These are phyloP conservation scores for Ceratocystis lukuohia DNA, from an alignment of 2,329 filamentous ascomycete species.

Conservation along the genomic window DNA sequence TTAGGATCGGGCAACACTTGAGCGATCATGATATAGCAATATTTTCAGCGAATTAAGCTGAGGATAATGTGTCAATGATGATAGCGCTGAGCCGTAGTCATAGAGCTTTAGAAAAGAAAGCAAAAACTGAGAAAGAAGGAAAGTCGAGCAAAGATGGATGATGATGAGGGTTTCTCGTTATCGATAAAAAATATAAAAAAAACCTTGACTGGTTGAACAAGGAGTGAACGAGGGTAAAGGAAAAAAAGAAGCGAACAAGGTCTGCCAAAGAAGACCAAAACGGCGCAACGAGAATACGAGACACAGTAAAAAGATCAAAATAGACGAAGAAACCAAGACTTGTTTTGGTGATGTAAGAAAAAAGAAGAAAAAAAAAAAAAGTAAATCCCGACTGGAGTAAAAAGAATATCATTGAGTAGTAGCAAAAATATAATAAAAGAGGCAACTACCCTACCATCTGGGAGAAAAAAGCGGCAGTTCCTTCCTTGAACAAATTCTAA, in stretches of 20 bases:
- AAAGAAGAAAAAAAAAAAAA: background rate
- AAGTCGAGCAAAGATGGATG: background rate
- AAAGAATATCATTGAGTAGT: background rate
- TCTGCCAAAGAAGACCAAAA: background rate
- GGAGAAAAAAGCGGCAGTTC: background rate
- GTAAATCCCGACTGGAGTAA: background rate
- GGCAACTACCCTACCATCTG: background rate
- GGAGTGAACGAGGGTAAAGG: background rate
- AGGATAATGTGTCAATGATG: background rate
- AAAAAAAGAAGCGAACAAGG: background rate
- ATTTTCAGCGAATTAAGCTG: background rate
- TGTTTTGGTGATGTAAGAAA: background rate
- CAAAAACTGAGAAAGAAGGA: background rate
- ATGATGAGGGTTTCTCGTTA: background rate
- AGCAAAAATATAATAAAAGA: constrained; percentile 4
- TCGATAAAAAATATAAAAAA: constrained; percentile 4
- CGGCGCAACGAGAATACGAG: background rate
- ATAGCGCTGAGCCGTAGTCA: background rate
- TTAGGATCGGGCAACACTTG: background rate
- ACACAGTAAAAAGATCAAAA: background rate
- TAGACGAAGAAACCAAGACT: background rate
- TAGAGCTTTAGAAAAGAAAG: background rate
- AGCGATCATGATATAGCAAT: background rate
- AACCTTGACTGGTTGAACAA: too few relatives aligned
- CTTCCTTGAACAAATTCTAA: constrained; percentile 2